Evolutionary conservation across 2,329 filamentous ascomycete genomes (phyloP), one percentile per base, ranked within the genome.

Genomic region (Neonectria magnoliae): DNA sequence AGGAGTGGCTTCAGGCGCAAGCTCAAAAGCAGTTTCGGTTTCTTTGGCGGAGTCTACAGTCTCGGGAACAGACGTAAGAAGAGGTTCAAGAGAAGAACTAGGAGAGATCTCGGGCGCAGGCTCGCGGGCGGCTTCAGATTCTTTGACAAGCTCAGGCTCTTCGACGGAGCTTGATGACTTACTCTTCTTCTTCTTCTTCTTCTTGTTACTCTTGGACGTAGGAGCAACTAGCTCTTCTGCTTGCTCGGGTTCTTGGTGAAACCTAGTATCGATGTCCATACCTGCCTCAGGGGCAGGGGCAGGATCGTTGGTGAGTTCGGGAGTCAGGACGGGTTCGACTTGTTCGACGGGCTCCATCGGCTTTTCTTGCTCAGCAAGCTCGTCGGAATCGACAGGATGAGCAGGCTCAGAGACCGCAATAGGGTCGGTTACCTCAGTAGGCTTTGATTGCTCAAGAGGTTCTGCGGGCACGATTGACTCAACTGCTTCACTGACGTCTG

Each of bases 181-280:
- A 11, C 33, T 41, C 50, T 65, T 65, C 51, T 62, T 62, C 48
- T 65, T 62, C 48, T 65, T 62, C 14, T 62, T 58, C 38, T 65
- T 62, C 63, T 65, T 65, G 48, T 76, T 73, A 60, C 76, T 72
- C 57, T 70, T 71, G 33, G 68, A 70, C 51, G 66, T 65, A 47
- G 71, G 56, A 36, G 42, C 42, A 22, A 50, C 59, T 58, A 27
- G 36, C 4, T 55, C 60, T 7, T 52, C 54, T 20, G 47, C 14
- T 31, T 29, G 41, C 14, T 57, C 45, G 6, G 22, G 27, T 13
- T 41, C 44, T 25, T 14, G 13, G n/a, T 38, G 9, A 36, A 44
- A 18, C 18, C 31, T 38, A 42, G 5, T 36, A 9, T 45, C 36
- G 16, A 18, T 20, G 22, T 38, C 45, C 6, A 16, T 4, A n/a